phyloP scores from a whole-genome alignment of 1,139 yeast species.

The Taphrina pruni region DNA sequence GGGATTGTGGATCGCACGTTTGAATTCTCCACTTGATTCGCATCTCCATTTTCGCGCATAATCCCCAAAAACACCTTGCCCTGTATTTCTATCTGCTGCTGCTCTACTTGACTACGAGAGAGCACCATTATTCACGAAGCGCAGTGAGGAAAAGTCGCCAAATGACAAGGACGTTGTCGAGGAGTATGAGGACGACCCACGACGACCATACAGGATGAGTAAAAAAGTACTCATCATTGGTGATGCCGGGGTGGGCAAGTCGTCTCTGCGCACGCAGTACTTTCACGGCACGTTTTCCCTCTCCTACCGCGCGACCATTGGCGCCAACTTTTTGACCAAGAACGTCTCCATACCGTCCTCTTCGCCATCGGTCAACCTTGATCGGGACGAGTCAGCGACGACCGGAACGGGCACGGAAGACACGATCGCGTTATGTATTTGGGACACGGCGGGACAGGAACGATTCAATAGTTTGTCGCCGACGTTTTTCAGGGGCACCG shows the following conservation, averaged over 20 bases:
- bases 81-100: too few species aligned
- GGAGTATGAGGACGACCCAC: too few species aligned
- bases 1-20: too few species aligned
- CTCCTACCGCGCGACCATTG: conserved; percentile 38
- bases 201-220: not conserved
- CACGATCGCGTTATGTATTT: conserved; percentile 59
- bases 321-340: conserved; percentile 41
- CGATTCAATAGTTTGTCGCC: conserved; percentile 65
- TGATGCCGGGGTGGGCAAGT: conserved; percentile 40
- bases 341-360: conserved; percentile 2
- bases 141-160: too few species aligned
- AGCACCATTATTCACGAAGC: too few species aligned
- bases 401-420: conserved; percentile 13
- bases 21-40: too few species aligned
- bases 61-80: too few species aligned
- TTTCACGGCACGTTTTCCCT: conserved; percentile 28
- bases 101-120: too few species aligned
- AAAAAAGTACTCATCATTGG: conserved; percentile 28
- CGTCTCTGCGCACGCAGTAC: conserved; percentile 28
- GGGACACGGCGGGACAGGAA: conserved; percentile 76
- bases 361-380: not conserved
- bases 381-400: not conserved
- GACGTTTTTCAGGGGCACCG: conserved; percentile 68
- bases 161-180: too few species aligned
- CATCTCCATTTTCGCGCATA: too few species aligned